Evolutionary conservation across 2,329 filamentous ascomycete species (phyloP), one percentile per base, ranked within the genome.

Genomic region (Botrytis sinoallii): DNA sequence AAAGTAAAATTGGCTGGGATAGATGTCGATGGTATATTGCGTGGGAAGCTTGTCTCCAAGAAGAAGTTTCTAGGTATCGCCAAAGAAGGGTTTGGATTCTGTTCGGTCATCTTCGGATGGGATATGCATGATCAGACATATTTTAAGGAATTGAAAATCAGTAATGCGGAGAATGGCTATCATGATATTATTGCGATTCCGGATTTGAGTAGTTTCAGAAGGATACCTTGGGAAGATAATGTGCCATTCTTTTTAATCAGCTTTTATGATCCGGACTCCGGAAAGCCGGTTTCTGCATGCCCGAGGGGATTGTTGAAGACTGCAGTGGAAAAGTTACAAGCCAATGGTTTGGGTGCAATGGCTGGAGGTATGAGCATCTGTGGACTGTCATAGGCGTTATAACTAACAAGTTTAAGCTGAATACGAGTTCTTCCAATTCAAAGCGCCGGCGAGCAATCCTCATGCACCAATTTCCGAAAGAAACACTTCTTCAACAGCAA

Each of bases 111-210:
- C 77, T 97, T 97, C 80, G 94, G 95, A 81, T 97, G 95, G 95
- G 94, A 98, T 83, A 97, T 97, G 93, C 94, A 98, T 83, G 95
- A 98, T 81, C 87, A 90, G 85, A 97, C 93, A 18, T 98, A 97
- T 83, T 91, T 93, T 82, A 90, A 88, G 78, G 94, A 97, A 84
- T 88, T 97, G 76, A 88, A 89, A 80, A 92, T 97, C 82, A 96
- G 93, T 84, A 97, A 97, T 84, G 92, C 93, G 78, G 91, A 93
- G 80, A 97, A 97, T 81, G 94, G 94, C 61, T 97, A 97, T 83
- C 89, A 91, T 77, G 95, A 97, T 82, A 84, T 97, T 61, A 87
- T 97, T 69, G 94, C 95, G 22, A 85, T 95, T 55, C 91, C 94
- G 0, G 94, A 98, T 80, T 84, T 97, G 57, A 85, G 84, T 74